Conservation (phyloP, 116 monocot species). For the Trichopus zeylanicus region DNA sequence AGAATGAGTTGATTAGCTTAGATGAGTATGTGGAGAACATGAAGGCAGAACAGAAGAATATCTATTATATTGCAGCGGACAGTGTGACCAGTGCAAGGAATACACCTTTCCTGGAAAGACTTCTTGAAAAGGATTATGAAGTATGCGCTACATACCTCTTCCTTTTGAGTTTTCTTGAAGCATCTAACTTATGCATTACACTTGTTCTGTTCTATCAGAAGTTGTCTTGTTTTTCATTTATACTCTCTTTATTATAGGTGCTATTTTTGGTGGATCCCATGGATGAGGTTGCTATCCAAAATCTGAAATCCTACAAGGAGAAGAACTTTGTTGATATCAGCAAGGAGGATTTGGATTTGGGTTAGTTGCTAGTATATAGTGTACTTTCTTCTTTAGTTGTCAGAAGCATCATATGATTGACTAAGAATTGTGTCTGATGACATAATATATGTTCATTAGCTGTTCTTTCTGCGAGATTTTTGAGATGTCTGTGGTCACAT, state of each 20-base stretch:
- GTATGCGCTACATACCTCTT: conserved; percentile 16
- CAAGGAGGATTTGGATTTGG: conserved; percentile 95
- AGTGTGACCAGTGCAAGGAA: conserved; percentile 79
- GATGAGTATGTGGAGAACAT: conserved; percentile 98
- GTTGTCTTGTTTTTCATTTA: not conserved
- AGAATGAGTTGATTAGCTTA: conserved; percentile 76
- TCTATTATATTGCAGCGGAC: conserved; percentile 88
- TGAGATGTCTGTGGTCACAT: no score
- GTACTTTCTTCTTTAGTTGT: not conserved
- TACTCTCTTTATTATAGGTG: conserved; percentile 35
- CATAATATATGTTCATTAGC: no score
- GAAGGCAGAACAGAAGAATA: conserved; percentile 91
- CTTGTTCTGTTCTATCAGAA: not conserved
- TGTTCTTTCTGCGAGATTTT: no score
- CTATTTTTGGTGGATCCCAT: conserved; percentile 88
- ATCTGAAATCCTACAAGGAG: conserved; percentile 88
- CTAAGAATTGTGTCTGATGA: not conserved
- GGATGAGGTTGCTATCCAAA: conserved; percentile 88
- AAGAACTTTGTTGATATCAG: conserved; percentile 97
- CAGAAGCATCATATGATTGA: not conserved
- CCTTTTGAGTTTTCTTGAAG: not conserved
- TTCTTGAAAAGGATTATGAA: conserved; percentile 70
- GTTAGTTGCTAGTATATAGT: conserved; percentile 33
- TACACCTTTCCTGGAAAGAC: conserved; percentile 83
- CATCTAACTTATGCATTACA: not conserved